A percentile compares a stretch with the other conserved stretches of the same genome.
These are phyloP conservation scores for Xylaria sp. DNA, from an alignment of 495 filamentous ascomycete species.

Conservation along the genomic window DNA sequence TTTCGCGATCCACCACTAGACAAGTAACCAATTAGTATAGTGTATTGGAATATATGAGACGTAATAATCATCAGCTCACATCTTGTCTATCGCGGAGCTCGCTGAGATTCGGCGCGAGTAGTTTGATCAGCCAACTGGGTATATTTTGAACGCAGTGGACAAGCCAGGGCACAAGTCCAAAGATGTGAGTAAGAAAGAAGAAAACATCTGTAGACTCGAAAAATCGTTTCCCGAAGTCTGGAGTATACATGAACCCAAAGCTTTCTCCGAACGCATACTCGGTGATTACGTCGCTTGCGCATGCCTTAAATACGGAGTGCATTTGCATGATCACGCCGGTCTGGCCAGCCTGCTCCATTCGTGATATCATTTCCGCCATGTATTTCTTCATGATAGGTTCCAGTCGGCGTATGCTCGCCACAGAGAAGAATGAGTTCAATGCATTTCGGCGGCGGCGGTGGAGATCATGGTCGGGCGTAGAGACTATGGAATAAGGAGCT, in stretches of 20 bases:
- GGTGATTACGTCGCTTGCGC: slow-evolving; percentile 56
- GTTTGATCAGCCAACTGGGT: background rate
- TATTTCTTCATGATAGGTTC: background rate
- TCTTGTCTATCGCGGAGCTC: no score
- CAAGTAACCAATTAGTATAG: background rate
- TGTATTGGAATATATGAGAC: background rate
- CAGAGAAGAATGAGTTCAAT: background rate
- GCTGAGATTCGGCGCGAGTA: background rate
- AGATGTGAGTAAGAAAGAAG: background rate
- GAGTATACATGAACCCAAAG: slow-evolving; percentile 26
- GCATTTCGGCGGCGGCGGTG: background rate
- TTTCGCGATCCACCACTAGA: background rate
- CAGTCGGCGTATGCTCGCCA: background rate
- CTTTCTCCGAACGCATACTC: slow-evolving; percentile 46
- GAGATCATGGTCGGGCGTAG: background rate
- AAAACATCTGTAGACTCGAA: background rate
- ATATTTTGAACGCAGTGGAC: background rate
- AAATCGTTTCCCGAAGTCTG: background rate
- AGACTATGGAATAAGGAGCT: background rate
- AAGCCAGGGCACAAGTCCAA: background rate
- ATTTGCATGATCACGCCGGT: slow-evolving; percentile 36
- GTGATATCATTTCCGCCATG: slow-evolving; percentile 12
- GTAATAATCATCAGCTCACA: no score
- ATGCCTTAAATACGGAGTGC: slow-evolving; percentile 45
- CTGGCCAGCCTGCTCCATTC: background rate